Percentiles rank a stretch among this genome's conserved stretches.
Evolutionary conservation across 2,329 filamentous ascomycete species (phyloP).

Genomic region (Helotiales sp.): DNA sequence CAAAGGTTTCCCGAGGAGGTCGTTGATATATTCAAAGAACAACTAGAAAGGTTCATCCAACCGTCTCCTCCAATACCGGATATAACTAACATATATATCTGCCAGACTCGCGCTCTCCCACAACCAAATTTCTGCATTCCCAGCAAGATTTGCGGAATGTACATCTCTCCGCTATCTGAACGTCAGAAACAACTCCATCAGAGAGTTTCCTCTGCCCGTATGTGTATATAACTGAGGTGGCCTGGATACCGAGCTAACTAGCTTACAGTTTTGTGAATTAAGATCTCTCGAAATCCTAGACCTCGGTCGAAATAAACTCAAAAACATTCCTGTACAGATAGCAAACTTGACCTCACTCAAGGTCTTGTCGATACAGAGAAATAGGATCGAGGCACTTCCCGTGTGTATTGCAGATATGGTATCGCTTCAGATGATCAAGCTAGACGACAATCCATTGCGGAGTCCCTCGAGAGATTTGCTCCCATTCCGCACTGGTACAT

Average conservation of each 20-base stretch:
- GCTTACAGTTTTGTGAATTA: slow-evolving; percentile 74
- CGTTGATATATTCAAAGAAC: slow-evolving; percentile 38
- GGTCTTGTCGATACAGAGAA: slow-evolving; percentile 84
- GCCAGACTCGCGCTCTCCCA: slow-evolving; percentile 76
- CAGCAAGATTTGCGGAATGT: slow-evolving; percentile 71
- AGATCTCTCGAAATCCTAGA: slow-evolving; percentile 89
- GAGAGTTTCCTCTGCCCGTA: slow-evolving; percentile 65
- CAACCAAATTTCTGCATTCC: slow-evolving; percentile 71
- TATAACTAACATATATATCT: slow-evolving; percentile 27
- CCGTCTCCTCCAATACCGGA: slow-evolving; percentile 12
- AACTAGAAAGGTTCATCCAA: slow-evolving; percentile 36
- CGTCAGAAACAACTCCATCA: slow-evolving; percentile 72
- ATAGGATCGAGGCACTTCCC: slow-evolving; percentile 82
- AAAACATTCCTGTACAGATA: slow-evolving; percentile 75
- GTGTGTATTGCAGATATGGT: slow-evolving; percentile 85
- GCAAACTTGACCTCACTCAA: slow-evolving; percentile 81
- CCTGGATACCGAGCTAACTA: slow-evolving; percentile 11
- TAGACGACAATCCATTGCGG: slow-evolving; percentile 82
- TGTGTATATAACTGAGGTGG: slow-evolving; percentile 33
- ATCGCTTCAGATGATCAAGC: slow-evolving; percentile 83
- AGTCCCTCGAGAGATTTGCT: slow-evolving; percentile 75
- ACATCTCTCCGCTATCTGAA: slow-evolving; percentile 78
- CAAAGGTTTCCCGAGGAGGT: slow-evolving; percentile 43
- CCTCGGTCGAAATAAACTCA: slow-evolving; percentile 84
- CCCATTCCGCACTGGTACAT: slow-evolving; percentile 55